Evolutionary conservation across 2,329 filamentous ascomycete species (phyloP).

Genomic region (Falciphora oryzae): DNA sequence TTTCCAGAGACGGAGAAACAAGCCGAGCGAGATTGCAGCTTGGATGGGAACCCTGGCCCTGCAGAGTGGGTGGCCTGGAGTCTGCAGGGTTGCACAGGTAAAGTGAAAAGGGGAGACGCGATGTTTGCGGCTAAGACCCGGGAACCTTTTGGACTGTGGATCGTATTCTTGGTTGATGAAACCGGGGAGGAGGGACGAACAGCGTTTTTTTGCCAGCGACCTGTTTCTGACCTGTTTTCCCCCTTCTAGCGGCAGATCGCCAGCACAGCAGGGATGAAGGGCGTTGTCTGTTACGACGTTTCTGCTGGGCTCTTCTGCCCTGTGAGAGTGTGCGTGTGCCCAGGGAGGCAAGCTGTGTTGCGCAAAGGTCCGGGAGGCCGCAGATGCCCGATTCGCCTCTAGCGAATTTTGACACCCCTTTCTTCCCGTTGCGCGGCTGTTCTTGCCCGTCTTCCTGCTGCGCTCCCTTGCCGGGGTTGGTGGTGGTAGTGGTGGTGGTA

Average conservation of each 20-base stretch:
- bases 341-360: neutral
- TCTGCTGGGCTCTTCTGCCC: neutral
- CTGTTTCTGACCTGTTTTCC: neutral
- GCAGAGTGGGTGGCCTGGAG: neutral
- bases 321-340: neutral
- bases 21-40: conserved; percentile 1
- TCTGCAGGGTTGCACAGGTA: conserved; percentile 2
- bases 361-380: neutral
- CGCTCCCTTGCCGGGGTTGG: neutral
- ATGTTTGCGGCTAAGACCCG: conserved; percentile 10
- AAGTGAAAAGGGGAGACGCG: conserved; percentile 4
- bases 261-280: neutral
- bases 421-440: neutral
- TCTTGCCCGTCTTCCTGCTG: neutral
- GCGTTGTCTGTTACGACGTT: neutral
- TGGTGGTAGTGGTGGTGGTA: no score
- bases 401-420: neutral
- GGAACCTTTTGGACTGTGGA: conserved; percentile 3
- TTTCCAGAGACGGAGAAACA: neutral
- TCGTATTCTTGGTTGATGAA: conserved; percentile 8
- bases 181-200: conserved; percentile 3
- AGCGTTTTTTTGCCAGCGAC: neutral
- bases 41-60: neutral
- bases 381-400: neutral
- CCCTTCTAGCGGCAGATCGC: neutral